A percentile compares a stretch with the other conserved stretches of the same genome.
Conservation (phyloP, 805 yeast species). For the Barnettozyma botsteinii region DNA sequence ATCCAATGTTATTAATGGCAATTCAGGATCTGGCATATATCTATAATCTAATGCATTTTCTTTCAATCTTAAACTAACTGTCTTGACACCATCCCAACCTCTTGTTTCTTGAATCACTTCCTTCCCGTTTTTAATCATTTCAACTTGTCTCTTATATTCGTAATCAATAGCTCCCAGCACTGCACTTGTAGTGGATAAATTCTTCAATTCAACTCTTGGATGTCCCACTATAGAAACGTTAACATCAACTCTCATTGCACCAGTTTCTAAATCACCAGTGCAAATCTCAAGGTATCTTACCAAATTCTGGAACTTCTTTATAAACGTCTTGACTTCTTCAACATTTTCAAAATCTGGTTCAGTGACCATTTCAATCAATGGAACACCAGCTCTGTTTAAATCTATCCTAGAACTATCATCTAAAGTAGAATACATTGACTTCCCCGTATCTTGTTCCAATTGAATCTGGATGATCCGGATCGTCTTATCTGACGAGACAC, state of each 20-base stretch:
- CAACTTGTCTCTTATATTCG: constrained; percentile 69
- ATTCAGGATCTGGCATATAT: constrained; percentile 91
- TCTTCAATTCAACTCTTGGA: constrained; percentile 82
- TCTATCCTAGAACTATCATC: constrained; percentile 48
- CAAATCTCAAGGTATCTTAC: constrained; percentile 68
- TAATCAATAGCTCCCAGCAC: constrained; percentile 66
- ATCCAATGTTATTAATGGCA: constrained; percentile 53
- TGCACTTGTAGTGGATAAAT: constrained; percentile 78
- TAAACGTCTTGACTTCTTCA: constrained; percentile 67
- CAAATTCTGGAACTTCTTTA: constrained; percentile 71
- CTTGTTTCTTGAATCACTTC: constrained; percentile 59
- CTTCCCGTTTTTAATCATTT: constrained; percentile 36
- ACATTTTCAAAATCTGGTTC: constrained; percentile 73
- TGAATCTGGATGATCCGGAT: constrained; percentile 78
- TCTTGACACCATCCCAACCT: constrained; percentile 82
- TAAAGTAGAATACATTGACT: constrained; percentile 45
- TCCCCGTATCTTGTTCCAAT: constrained; percentile 93
- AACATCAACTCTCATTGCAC: constrained; percentile 93
- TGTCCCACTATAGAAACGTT: constrained; percentile 76
- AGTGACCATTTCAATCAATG: constrained; percentile 87
- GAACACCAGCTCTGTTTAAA: constrained; percentile 77
- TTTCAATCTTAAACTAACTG: constrained; percentile 65
- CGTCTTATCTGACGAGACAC: constrained; percentile 35
- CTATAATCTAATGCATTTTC: constrained; percentile 84
- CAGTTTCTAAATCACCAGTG: constrained; percentile 88